phyloP scores from a whole-genome alignment of 2,329 filamentous ascomycete genomes.

The Phaeosphaeria sp. region DNA sequence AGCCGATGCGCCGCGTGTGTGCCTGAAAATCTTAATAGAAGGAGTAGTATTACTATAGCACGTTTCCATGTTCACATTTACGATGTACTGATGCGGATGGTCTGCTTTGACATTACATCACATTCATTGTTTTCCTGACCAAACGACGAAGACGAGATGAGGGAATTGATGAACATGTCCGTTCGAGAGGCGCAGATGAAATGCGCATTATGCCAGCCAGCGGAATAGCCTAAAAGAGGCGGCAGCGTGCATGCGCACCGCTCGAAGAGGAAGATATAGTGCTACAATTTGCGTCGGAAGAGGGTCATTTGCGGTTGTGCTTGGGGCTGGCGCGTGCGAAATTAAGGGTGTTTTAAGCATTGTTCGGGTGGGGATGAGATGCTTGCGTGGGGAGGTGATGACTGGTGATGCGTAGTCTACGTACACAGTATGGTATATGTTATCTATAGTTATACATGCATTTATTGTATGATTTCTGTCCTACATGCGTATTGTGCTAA shows the following conservation, averaged over 20 bases:
- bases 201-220: background rate
- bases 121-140: background rate
- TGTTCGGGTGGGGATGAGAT: background rate
- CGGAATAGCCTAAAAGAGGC: background rate
- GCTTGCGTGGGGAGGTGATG: too few relatives aligned
- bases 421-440: too few relatives aligned
- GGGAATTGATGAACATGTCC: background rate
- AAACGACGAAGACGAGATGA: background rate
- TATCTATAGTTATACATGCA: too few relatives aligned
- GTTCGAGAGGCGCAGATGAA: background rate
- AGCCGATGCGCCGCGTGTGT: background rate
- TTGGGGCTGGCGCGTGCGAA: background rate
- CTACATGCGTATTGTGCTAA: too few relatives aligned
- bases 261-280: background rate
- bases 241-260: background rate
- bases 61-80: too few relatives aligned
- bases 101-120: background rate
- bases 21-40: conserved; percentile 4
- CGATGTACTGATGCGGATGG: background rate
- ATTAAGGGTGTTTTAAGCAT: background rate
- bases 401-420: too few relatives aligned
- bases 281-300: background rate
- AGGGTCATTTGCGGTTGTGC: background rate
- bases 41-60: background rate
- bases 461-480: too few relatives aligned